Evolutionary conservation across 257 asterid species (phyloP).

Genomic region (Nyctanthes arbortristis): DNA sequence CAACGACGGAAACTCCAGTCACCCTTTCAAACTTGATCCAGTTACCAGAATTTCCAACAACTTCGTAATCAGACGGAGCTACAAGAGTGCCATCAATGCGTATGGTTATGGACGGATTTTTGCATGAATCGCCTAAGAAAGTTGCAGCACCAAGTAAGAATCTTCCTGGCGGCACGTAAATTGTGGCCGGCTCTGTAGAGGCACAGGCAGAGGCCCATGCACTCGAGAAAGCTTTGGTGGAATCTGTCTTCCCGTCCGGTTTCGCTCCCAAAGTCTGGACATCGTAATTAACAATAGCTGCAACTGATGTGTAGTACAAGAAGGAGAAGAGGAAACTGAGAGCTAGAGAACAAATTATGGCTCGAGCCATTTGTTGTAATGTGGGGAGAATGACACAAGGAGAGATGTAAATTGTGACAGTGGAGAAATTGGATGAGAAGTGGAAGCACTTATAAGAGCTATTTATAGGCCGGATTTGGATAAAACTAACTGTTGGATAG

Average conservation of each 20-base stretch:
- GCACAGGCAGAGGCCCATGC: conserved; percentile 54
- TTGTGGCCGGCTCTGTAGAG: conserved; percentile 30
- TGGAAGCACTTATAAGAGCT: no score
- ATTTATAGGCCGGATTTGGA: no score
- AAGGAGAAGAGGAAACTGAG: conserved; percentile 22
- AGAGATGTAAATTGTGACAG: no score
- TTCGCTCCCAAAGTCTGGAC: no score
- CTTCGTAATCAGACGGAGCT: no score
- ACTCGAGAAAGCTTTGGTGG: conserved; percentile 31
- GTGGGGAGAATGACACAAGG: no score
- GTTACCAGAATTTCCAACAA: no score
- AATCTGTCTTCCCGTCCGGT: conserved; percentile 44
- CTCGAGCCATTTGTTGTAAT: conserved; percentile 21
- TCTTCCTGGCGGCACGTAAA: conserved; percentile 51
- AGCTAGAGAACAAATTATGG: no score
- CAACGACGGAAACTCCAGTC: conserved; percentile 54
- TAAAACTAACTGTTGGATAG: no score
- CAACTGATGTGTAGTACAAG: conserved; percentile 18
- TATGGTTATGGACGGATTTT: conserved; percentile 35
- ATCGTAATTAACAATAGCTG: conserved; percentile 29
- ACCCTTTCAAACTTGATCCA: no score
- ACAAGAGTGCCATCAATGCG: no score
- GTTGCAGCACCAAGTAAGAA: conserved; percentile 28
- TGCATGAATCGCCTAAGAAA: conserved; percentile 40
- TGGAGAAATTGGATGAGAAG: no score